Conservation (phyloP, 2,329 filamentous ascomycete species). For the Cryphonectria japonica region DNA sequence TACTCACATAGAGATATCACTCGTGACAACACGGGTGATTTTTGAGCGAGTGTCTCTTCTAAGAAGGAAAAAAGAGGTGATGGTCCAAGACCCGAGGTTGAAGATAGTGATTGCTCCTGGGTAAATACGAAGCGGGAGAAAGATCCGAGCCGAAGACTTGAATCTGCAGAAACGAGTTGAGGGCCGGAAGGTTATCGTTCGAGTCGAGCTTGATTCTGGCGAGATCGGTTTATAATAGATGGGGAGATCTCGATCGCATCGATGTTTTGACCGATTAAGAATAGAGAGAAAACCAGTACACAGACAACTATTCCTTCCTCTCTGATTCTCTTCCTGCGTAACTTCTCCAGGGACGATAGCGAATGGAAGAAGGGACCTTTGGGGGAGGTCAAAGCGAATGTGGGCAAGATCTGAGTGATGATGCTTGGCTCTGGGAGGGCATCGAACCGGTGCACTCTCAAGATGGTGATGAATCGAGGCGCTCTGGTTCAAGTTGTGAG, state of each 20-base stretch:
- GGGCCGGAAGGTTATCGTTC: not conserved
- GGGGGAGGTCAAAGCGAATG: constrained; percentile 31
- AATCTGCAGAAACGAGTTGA: constrained; percentile 16
- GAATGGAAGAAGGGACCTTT: constrained; percentile 41
- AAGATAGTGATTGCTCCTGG: not conserved
- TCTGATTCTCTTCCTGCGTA: constrained; percentile 27
- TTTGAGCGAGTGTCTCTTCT: constrained; percentile 17
- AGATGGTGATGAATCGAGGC: not conserved
- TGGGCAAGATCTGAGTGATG: constrained; percentile 31
- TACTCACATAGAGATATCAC: constrained; percentile 25
- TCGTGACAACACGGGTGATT: constrained; percentile 21
- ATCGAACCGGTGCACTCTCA: constrained; percentile 18
- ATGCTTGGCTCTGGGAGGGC: constrained; percentile 20
- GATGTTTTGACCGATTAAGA: not conserved
- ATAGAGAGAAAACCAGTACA: not conserved
- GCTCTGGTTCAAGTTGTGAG: not conserved
- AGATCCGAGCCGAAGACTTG: constrained; percentile 22
- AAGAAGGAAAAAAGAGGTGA: not conserved
- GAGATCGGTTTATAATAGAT: not conserved
- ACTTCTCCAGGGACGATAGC: constrained; percentile 39
- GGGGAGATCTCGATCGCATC: constrained; percentile 5
- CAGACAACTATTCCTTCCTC: constrained; percentile 22
- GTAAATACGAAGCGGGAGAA: not conserved
- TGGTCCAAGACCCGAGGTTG: constrained; percentile 3
- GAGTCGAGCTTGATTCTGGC: not conserved